Percentiles rank a stretch among this genome's conserved stretches.
phyloP scores from a whole-genome alignment of 2,329 filamentous ascomycete genomes.

The Pezicula rhizophila region DNA sequence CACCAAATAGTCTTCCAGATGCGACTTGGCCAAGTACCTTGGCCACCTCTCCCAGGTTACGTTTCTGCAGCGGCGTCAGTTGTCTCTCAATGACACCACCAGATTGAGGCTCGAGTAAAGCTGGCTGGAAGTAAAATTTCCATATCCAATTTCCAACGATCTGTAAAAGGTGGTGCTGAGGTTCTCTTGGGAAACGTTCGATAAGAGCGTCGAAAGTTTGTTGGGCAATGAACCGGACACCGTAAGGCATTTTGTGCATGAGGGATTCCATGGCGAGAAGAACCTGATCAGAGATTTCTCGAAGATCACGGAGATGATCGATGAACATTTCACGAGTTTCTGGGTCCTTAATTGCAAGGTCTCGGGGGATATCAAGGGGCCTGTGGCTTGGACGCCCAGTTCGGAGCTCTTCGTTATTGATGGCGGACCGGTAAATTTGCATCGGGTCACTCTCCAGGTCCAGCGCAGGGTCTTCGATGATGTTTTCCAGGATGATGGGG shows the following conservation, averaged over 20 bases:
- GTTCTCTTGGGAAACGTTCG: conserved; percentile 72
- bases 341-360: conserved; percentile 90
- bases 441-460: conserved; percentile 96
- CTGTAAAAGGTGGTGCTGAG: conserved; percentile 71
- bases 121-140: conserved; percentile 88
- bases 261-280: conserved; percentile 76
- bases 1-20: conserved; percentile 82
- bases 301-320: conserved; percentile 84
- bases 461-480: conserved; percentile 83
- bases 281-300: conserved; percentile 91
- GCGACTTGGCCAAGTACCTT: conserved; percentile 89
- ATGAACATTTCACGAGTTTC: conserved; percentile 93
- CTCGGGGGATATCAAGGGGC: conserved; percentile 77
- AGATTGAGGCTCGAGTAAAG: conserved; percentile 82
- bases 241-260: conserved; percentile 85
- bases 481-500: conserved; percentile 80
- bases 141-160: conserved; percentile 87
- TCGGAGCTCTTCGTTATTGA: conserved; percentile 94
- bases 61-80: conserved; percentile 84
- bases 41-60: conserved; percentile 82
- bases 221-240: conserved; percentile 79
- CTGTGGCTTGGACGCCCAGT: conserved; percentile 80
- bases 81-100: conserved; percentile 88
- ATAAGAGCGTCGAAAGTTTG: conserved; percentile 78
- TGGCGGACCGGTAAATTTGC: conserved; percentile 91